These are phyloP conservation scores for Pilasporangium apinafurcum DNA, from an alignment of 352 stramenopile genomes.

Conservation along the genomic window DNA sequence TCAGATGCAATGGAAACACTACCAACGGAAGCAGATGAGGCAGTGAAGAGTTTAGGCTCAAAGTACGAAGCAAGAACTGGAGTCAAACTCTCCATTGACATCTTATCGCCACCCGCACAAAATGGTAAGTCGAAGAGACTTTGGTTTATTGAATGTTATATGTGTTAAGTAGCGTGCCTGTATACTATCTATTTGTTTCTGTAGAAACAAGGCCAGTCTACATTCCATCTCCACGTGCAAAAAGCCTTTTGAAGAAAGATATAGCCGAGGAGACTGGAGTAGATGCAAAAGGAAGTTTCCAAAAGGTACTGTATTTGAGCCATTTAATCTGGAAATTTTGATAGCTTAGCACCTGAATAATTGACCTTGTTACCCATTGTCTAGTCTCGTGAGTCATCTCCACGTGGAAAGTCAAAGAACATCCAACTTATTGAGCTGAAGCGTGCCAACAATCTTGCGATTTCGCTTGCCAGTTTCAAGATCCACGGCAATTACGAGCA, in stretches of 20 bases:
- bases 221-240: conserved; percentile 42
- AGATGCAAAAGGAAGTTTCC: conserved; percentile 27
- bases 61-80: conserved; percentile 51
- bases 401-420: conserved; percentile 64
- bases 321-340: neutral
- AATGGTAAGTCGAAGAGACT: conserved; percentile 36
- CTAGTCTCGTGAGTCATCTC: conserved; percentile 58
- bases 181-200: neutral
- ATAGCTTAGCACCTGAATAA: neutral
- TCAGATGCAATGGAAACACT: conserved; percentile 5
- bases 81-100: conserved; percentile 43
- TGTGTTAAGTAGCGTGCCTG: neutral
- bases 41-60: conserved; percentile 7
- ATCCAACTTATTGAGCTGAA: conserved; percentile 77
- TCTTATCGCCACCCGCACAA: conserved; percentile 23
- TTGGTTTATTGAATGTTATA: neutral
- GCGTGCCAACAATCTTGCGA: conserved; percentile 70
- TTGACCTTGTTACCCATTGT: neutral
- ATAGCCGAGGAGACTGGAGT: conserved; percentile 6
- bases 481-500: conserved; percentile 63
- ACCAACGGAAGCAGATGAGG: conserved; percentile 9
- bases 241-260: conserved; percentile 20
- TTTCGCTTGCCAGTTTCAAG: conserved; percentile 74
- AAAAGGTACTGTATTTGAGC: conserved; percentile 31
- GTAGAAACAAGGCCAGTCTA: conserved; percentile 41